Conservation (phyloP, 1,284 basidiomycete species). For the Trametes sp. region DNA sequence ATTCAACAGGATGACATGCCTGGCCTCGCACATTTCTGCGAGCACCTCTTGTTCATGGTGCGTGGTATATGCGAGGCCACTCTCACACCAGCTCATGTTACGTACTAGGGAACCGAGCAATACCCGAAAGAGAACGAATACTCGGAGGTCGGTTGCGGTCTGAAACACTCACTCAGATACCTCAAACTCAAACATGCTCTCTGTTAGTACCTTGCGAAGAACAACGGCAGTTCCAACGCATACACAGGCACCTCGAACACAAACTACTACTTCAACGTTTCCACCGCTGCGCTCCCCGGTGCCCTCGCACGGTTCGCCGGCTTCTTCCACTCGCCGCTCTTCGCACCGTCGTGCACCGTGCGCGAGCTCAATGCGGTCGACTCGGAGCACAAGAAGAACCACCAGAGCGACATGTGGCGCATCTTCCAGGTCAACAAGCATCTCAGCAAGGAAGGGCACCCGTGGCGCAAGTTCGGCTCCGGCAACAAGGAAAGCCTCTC, state of each 20-base stretch:
- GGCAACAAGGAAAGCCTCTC: constrained; percentile 90
- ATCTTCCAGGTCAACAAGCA: constrained; percentile 96
- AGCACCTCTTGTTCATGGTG: constrained; percentile 97
- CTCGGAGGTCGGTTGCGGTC: constrained; percentile 62
- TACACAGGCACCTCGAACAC: constrained; percentile 95
- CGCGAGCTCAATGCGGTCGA: constrained; percentile 98
- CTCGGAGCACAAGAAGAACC: constrained; percentile 98
- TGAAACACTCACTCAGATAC: not conserved
- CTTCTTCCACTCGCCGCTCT: constrained; percentile 95
- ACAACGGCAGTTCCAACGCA: constrained; percentile 94
- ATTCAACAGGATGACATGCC: constrained; percentile 78
- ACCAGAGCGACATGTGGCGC: constrained; percentile 96
- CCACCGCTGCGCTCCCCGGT: constrained; percentile 83
- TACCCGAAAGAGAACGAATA: constrained; percentile 96
- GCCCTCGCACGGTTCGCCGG: constrained; percentile 92
- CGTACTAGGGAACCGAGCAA: constrained; percentile 72
- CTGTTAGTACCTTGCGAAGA: constrained; percentile 82
- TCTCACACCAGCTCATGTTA: not conserved
- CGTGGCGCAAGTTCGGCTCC: constrained; percentile 94
- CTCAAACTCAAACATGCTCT: not conserved
- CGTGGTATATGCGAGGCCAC: constrained; percentile 33
- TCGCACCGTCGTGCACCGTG: constrained; percentile 89
- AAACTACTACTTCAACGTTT: constrained; percentile 93
- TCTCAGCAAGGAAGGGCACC: constrained; percentile 82
- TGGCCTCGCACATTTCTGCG: constrained; percentile 92